Base-by-base conservation (phyloP, 352 stramenopile genomes). In the Halophytophthora polymorphica region DNA sequence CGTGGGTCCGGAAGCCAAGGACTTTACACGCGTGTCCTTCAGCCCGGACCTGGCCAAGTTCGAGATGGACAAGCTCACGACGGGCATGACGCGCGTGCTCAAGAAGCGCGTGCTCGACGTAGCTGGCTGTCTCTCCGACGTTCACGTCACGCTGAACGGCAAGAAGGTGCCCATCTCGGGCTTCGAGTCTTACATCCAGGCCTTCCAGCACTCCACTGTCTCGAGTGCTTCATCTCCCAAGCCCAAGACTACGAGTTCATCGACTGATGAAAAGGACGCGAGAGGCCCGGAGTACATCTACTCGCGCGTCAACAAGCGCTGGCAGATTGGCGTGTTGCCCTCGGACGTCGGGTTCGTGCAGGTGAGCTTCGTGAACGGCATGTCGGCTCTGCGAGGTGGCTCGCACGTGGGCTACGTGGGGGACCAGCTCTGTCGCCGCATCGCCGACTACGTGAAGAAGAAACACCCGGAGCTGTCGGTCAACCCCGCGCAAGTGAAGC, bases 281-380 rank as follows among this genome's bases (percentile, higher is more conserved):
- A 83, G 83, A 29, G 73, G 80, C 17, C 54, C 66, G 21, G 85
- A 95, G 14, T 89, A 91, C 43, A 95, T 97, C 25, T 99, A 95
- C 66, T 95, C 97, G 28, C 86, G 83, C 31, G 69, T 98, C 21
- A 96, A 95, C 59, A 96, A 98, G 45, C 83, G 89, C 6, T 99
- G 96, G 96, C 89, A 99, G 61, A 86, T 99, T 37, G 96, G 92
- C 29, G 87, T 98, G 21, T 60, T 92, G 36, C 71, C 86, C 2
- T 96, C 86, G 0, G 93, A 97, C 48, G 84, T 96, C 10, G 83
- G 88, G 39, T 98, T 98, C 58, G 78, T 98, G 41, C 95, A 99
- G 67, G 88, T 99, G 45, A 98, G 93, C 45, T 99, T 99, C 71
- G 98, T 99, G 4, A 99, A 99, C 63, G 92, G 94, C 28, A 99